Base-by-base conservation (phyloP, 176 grass and related monocot genomes). In the Aegilops sharonensis region DNA sequence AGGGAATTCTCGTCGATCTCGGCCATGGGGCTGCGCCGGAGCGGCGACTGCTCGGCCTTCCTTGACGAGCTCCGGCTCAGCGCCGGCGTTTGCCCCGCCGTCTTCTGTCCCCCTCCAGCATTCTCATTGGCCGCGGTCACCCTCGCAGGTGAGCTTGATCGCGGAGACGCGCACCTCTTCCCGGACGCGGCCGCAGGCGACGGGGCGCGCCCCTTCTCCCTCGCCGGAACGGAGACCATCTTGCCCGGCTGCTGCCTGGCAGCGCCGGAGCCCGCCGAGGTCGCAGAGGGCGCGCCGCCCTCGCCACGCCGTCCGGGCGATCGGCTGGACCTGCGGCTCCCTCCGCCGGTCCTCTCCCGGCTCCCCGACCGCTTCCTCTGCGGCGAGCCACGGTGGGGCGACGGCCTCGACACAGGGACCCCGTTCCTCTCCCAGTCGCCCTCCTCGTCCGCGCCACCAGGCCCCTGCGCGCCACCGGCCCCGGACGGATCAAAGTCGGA, bases 51-150 rank as follows among this genome's bases (percentile, higher is more conserved):
- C 77, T 98, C 95, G 11, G 87, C 81, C 43, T 88, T 95, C 78
- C 91, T 90, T 1, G 95, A 95, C 31, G 96, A 98, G 86, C 86
- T 96, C 35, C 97, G 84, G 85, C 97, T 96, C 21, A 99, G 89
- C 23, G 83, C 78, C 9, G 82, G 93, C 4, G 87, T 80, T 25
- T 82, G 92, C 37, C 56, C 84, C 1, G 65, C 23, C 6, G 74
- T 43, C 27, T 40, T 61, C 36, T 77, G 78, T 0, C 68, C 78
- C 4, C 57, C 56, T 2, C 63, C 56, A 11, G 67, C 82, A 2
- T 78, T 80, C 85, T 93, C 95, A 21, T 94, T 95, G 47, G 72
- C 89, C n/a, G 67, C 45, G 3, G 77, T 59, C 73, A 65, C 24
- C 63, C 87, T 89, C 17, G 90, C 92, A 21, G 94, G 97, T 21